A percentile compares a stretch with the other conserved stretches of the same genome.
Conservation (phyloP, 1,139 yeast species). For the Komagataea norvegica region DNA sequence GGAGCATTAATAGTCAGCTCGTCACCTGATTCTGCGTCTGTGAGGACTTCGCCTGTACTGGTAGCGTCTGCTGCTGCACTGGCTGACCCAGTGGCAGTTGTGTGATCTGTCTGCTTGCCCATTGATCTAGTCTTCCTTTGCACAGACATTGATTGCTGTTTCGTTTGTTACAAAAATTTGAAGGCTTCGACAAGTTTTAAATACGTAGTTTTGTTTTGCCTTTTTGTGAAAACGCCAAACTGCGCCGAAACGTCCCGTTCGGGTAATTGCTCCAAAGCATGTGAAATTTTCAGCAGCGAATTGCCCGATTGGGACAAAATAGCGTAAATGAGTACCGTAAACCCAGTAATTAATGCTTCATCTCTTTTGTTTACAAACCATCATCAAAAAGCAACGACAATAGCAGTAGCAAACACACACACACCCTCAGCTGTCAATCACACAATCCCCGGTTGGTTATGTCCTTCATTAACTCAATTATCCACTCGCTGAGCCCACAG, state of each 20-base stretch:
- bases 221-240: not conserved
- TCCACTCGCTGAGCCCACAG: slow-evolving; percentile 5
- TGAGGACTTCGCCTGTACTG: slow-evolving; percentile 4
- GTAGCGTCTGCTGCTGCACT: slow-evolving; percentile 3
- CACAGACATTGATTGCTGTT: not conserved
- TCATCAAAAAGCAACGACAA: too few species aligned
- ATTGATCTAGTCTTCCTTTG: slow-evolving; percentile 8
- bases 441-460: too few species aligned
- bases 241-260: not conserved
- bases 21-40: slow-evolving; percentile 18
- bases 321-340: too few species aligned
- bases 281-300: not conserved
- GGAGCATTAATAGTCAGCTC: slow-evolving; percentile 18
- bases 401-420: not conserved
- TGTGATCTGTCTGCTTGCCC: slow-evolving; percentile 1
- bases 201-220: not conserved
- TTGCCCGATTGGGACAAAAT: not conserved
- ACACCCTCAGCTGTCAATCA: slow-evolving; percentile 1
- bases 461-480: slow-evolving; percentile 9
- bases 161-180: too few species aligned
- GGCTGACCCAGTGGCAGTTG: too few species aligned
- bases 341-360: too few species aligned
- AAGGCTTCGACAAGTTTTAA: not conserved
- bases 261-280: slow-evolving; percentile 1
- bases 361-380: too few species aligned